Evolutionary conservation across 2,329 filamentous ascomycete species (phyloP), one percentile per base, ranked within the genome.

Genomic region (Arthrobotrys entomopaga): DNA sequence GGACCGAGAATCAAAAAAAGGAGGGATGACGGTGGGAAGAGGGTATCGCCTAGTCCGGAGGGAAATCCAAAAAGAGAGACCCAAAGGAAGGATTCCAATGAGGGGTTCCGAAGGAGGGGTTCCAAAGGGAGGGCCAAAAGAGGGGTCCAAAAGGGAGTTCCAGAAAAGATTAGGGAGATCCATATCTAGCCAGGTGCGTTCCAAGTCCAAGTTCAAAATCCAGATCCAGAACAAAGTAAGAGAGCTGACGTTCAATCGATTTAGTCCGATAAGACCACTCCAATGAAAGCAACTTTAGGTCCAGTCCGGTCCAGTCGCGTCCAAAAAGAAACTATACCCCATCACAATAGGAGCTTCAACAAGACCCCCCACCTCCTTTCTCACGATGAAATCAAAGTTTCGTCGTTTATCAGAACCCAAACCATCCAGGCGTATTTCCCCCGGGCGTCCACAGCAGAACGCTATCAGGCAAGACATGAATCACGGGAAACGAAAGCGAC

Each of bases 401-500:
- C 10, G 34, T 29, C 26, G 8, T n/a, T 3, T 50, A 22, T 20
- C 19, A 48, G 8, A 38, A 16, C 43, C 34, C 57, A 20, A 52
- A 3, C 46, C n/a, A 40, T 40, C 46, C 58, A 10, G 11, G 24
- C n/a, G 38, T 1, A 34, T 10, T 6, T 22, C 58, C 16, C 40
- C 26, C 58, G 38, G 65, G 65, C 38, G 50, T 64, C 65, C 65
- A 64, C 11, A 70, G 26, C 3, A 70, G 29, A 60, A 73, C 40
- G 7, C 54, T 46, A 49, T 65, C 52, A 26, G 46, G 42, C 5
- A 54, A 46, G 22, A 73, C 46, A 57, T 61, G 61, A 46, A 65
- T 34, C n/a, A 61, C 56, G 22, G 53, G 61, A 46, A 65, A 66
- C 7, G 69, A 48, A 52, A 65, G 57, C 61, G 69, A 61, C 24